A percentile compares a stretch with the other conserved stretches of the same genome.
Conservation (phyloP, 1,284 basidiomycete species). For the Apiotrichum sp. region DNA sequence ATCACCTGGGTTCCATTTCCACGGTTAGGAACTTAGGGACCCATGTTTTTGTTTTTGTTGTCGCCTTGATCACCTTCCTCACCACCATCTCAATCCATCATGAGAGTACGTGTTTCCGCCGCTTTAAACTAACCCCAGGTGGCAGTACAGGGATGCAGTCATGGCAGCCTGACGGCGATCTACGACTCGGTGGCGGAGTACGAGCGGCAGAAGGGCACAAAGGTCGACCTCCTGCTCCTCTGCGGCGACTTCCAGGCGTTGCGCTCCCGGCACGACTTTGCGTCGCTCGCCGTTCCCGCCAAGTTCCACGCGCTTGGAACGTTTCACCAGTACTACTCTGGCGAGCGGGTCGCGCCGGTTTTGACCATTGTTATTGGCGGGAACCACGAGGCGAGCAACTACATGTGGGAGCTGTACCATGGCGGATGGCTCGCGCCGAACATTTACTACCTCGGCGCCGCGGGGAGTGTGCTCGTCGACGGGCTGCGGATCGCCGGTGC, state of each 20-base stretch:
- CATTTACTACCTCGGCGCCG: conserved; percentile 92
- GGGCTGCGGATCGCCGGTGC: conserved; percentile 80
- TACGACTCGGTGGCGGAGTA: conserved; percentile 68
- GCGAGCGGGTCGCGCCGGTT: conserved; percentile 70
- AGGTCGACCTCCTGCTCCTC: conserved; percentile 77
- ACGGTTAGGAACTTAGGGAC: too few species aligned
- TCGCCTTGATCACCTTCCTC: neutral
- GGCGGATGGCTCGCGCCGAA: conserved; percentile 95
- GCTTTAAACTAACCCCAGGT: conserved; percentile 51
- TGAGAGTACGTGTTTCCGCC: conserved; percentile 1
- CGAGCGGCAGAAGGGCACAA: conserved; percentile 58
- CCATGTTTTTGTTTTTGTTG: too few species aligned
- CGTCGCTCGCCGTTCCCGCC: conserved; percentile 81
- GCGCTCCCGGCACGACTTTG: conserved; percentile 76
- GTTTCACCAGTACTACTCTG: conserved; percentile 87
- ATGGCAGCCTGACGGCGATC: conserved; percentile 80
- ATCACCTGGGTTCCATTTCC: too few species aligned
- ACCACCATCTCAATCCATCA: neutral
- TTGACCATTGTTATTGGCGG: conserved; percentile 94
- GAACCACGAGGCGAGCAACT: conserved; percentile 96
- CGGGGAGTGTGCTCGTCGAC: conserved; percentile 81
- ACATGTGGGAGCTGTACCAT: conserved; percentile 95
- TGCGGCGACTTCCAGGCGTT: conserved; percentile 87
- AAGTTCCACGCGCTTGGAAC: conserved; percentile 82
- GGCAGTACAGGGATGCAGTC: conserved; percentile 91